Base-by-base conservation (phyloP, 73 alveolate species). In the Uronychia setigera region DNA sequence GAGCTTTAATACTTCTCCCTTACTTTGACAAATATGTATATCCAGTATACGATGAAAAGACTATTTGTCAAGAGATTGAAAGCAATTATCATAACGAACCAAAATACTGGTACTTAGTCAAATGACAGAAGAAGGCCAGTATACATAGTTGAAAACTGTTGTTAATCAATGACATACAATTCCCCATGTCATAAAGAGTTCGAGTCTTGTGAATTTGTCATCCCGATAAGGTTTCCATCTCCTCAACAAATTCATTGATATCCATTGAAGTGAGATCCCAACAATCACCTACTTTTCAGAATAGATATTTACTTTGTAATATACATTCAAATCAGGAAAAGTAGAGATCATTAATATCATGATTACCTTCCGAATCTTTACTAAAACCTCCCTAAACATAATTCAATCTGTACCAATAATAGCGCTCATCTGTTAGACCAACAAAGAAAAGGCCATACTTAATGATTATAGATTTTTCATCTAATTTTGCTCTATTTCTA, bases 401-500 rank as follows among this genome's bases (percentile, higher is more conserved):
- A 46, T 5, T 46, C 67, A n/a, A 29, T 30, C 76, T 11, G 27
- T 77, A 76, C 91, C 91, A 85, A 31, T 29, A 85, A 33, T 25
- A 85, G 1, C 85, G 19, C 0, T 85, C 81, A 26, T 77, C 82
- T 1, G 28, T 78, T 30, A 85, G 81, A 1, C 91, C 91, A 1
- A 85, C 86, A 32, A 74, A 85, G 76, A 77, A 85, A 29, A 85
- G 91, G 29, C 91, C 91, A 57, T 85, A 85, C 19, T 81, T 76
- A 26, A 74, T 29, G 28, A 85, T 28, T 26, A 67, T 19, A 77
- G 26, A 46, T 31, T 77, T 33, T 19, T 77, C 30, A 25, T 74
- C 76, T 19, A 85, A 33, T 26, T 33, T 0, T 1, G 30, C 29
- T 58, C 81, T 76, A 25, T 35, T 81, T 77, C 33, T 26, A 1